Conservation (phyloP, 176 grass and related monocot genomes). For the Pharus latifolius region DNA sequence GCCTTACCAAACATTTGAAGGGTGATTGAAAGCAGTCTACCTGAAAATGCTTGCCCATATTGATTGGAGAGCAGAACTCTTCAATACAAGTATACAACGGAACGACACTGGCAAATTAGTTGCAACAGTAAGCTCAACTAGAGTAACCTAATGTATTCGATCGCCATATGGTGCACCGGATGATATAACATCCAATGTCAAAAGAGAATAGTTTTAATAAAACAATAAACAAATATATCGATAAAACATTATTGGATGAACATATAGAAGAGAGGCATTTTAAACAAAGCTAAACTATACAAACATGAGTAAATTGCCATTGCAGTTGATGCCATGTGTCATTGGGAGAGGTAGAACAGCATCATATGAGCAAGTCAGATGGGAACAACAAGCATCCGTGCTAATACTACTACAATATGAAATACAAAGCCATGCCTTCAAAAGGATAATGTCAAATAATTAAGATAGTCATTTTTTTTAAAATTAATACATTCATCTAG, state of each 20-base stretch:
- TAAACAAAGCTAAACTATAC: neutral
- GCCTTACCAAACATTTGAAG: neutral
- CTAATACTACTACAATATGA: conserved; percentile 40
- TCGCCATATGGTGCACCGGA: conserved; percentile 24
- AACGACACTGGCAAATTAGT: conserved; percentile 28
- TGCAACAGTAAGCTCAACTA: conserved; percentile 22
- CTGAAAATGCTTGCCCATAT: conserved; percentile 31
- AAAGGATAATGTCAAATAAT: no score
- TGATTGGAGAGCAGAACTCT: conserved; percentile 29
- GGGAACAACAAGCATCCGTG: conserved; percentile 53
- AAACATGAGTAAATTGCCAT: conserved; percentile 17
- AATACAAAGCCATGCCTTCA: conserved; percentile 48
- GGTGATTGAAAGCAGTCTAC: neutral
- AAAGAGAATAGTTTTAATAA: conserved; percentile 43
- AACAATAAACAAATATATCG: neutral
- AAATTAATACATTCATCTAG: no score
- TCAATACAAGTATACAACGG: conserved; percentile 36
- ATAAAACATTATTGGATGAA: no score
- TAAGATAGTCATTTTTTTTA: no score
- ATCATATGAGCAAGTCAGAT: conserved; percentile 38
- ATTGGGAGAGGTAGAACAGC: conserved; percentile 39
- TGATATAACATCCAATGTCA: conserved; percentile 44
- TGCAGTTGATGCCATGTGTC: conserved; percentile 50
- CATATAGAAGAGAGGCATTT: neutral
- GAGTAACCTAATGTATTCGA: conserved; percentile 33